Base-by-base conservation (phyloP, 352 stramenopile genomes). In the Plasmopara muralis region DNA sequence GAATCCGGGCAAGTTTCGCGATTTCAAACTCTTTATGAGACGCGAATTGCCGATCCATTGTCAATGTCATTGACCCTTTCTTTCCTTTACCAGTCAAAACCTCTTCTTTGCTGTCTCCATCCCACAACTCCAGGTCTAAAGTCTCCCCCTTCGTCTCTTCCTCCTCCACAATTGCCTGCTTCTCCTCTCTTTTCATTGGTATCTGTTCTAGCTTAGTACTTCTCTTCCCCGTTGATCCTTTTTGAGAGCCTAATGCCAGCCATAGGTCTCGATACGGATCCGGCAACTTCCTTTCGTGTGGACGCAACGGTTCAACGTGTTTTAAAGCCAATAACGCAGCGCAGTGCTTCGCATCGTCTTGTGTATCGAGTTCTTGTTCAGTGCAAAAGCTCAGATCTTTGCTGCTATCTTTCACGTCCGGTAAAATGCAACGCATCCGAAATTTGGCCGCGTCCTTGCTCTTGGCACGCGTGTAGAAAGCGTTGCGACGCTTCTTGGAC, bases 201-300 rank as follows among this genome's bases (percentile, higher is more conserved):
- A 25, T 37, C 51, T 25, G 20, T 48, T 0, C 46, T 43, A 38
- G 50, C 47, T 20, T 55, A 45, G 13, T 31, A 39, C 16, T 38
- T 31, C 15, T 10, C 46, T 31, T 35, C 39, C 42, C 47, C 43
- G 1, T 25, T 28, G 20, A 5, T 7, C 7, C 39, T 2, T 57
- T 47, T 29, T 56, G 46, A 5, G 55, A 49, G 14, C 51, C 56
- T 37, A 93, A 62, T 13, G 62, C 47, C 33, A 93, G 67, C 91
- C 94, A 99, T n/a, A 97, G 85, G 12, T 87, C 84, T 16, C 85
- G 74, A 70, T 97, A 99, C 10, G 95, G 96, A 53, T 99, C 95
- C 6, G 96, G 96, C 10, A 99, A 72, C 52, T 97, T 98, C 34
- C 94, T 71, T 66, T 99, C 95, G 43, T 97, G 80, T 0, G 96